Evolutionary conservation across 1,284 basidiomycete species (phyloP).

Genomic region (Ceratobasidium sp.): DNA sequence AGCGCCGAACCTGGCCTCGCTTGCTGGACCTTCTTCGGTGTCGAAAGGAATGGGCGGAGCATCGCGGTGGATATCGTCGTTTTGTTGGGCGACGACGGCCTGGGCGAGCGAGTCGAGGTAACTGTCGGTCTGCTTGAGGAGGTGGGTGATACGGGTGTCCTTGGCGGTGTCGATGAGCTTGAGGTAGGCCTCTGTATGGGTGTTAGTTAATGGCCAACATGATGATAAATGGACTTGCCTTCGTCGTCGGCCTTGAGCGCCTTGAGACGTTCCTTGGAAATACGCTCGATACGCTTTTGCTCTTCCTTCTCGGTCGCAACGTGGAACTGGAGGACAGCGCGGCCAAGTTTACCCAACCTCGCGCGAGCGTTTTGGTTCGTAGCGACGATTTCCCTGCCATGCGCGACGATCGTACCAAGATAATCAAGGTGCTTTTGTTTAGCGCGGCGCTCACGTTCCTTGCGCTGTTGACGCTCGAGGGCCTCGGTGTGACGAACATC

Average conservation of each 20-base stretch:
- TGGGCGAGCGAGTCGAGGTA: constrained; percentile 96
- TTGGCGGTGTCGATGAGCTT: constrained; percentile 99
- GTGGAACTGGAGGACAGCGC: constrained; percentile 87
- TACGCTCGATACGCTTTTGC: constrained; percentile 94
- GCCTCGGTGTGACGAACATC: constrained; percentile 91
- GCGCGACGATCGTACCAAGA: constrained; percentile 83
- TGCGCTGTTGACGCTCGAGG: constrained; percentile 88
- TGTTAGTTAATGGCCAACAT: background rate
- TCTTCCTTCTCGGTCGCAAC: constrained; percentile 95
- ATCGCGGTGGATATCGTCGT: constrained; percentile 63
- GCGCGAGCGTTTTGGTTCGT: constrained; percentile 71
- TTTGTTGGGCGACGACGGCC: constrained; percentile 93
- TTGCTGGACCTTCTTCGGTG: constrained; percentile 72
- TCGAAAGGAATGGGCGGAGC: constrained; percentile 51
- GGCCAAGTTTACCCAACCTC: constrained; percentile 81
- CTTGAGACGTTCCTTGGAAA: constrained; percentile 97
- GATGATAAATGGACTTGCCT: constrained; percentile 41
- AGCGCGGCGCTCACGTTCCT: constrained; percentile 89
- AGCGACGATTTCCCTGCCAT: constrained; percentile 74
- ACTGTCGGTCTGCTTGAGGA: constrained; percentile 90
- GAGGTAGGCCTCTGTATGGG: constrained; percentile 82
- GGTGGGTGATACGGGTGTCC: constrained; percentile 97
- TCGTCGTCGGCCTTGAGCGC: constrained; percentile 98
- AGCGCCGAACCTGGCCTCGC: constrained; percentile 90
- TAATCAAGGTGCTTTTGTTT: constrained; percentile 98